A percentile compares a stretch with the other conserved stretches of the same genome.
These are phyloP conservation scores for Fraxinus excelsior DNA, from an alignment of 257 asterid species.

Conservation along the genomic window DNA sequence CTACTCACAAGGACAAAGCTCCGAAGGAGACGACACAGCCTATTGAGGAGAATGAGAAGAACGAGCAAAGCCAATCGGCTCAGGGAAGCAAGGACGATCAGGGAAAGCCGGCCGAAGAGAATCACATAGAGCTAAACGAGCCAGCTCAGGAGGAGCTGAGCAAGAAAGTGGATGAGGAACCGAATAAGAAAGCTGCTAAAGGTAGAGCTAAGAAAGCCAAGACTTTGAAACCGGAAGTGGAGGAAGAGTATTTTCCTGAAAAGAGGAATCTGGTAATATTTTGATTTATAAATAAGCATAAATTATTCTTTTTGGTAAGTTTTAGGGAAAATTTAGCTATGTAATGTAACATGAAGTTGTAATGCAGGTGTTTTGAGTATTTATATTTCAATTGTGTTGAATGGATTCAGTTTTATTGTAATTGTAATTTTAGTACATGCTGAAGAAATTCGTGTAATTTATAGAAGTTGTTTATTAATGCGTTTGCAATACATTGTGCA, in stretches of 20 bases:
- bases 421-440: not conserved
- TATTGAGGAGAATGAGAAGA: slow-evolving; percentile 12
- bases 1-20: slow-evolving; percentile 33
- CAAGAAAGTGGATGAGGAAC: slow-evolving; percentile 28
- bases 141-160: slow-evolving; percentile 19
- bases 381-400: not conserved
- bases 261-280: slow-evolving; percentile 66
- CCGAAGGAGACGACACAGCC: slow-evolving; percentile 30
- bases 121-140: slow-evolving; percentile 20
- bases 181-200: slow-evolving; percentile 39
- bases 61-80: slow-evolving; percentile 5
- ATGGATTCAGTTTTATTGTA: not conserved
- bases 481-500: slow-evolving; percentile 32
- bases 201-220: slow-evolving; percentile 54
- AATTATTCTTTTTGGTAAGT: not conserved
- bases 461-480: not conserved
- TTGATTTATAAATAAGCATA: not conserved
- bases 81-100: slow-evolving; percentile 8
- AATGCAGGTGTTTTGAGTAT: not conserved
- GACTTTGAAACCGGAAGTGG: slow-evolving; percentile 43
- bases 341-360: not conserved
- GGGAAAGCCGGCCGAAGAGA: not conserved
- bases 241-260: slow-evolving; percentile 70
- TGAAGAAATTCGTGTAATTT: not conserved
- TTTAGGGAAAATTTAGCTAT: not conserved